Conservation (phyloP, 192 early-diverging fungal genomes). For the Dissophora globulifera region DNA sequence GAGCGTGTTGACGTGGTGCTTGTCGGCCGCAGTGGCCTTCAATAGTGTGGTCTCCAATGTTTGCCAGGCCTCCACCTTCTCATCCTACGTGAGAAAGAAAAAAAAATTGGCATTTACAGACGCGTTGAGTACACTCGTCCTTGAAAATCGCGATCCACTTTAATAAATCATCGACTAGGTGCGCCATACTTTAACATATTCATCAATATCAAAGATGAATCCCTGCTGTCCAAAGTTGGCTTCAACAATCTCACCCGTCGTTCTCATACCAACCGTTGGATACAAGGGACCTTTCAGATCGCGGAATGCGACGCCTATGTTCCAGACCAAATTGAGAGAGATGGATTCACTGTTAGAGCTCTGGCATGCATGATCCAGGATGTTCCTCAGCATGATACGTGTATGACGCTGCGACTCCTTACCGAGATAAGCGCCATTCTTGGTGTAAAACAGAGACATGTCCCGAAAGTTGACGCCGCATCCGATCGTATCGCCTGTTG, state of each 20-base stretch:
- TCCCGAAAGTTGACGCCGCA: conserved; percentile 90
- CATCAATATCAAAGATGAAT: conserved; percentile 80
- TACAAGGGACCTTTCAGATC: conserved; percentile 65
- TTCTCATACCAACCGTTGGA: conserved; percentile 80
- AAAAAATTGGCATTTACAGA: too few species aligned
- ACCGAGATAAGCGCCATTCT: conserved; percentile 87
- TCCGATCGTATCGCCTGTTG: conserved; percentile 94
- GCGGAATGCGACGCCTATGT: conserved; percentile 53
- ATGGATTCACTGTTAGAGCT: too few species aligned
- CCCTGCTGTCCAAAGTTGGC: conserved; percentile 81
- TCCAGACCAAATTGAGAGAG: too few species aligned
- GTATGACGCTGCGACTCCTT: too few species aligned
- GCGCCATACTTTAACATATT: conserved; percentile 72
- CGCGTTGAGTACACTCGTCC: too few species aligned
- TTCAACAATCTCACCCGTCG: conserved; percentile 75
- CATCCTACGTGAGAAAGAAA: conserved; percentile 26
- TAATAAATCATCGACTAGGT: too few species aligned
- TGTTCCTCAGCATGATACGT: too few species aligned
- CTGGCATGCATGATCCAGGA: too few species aligned
- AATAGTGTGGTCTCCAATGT: conserved; percentile 35
- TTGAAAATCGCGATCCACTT: too few species aligned
- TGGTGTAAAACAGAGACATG: conserved; percentile 87
- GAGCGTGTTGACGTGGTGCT: conserved; percentile 21
- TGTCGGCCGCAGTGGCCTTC: conserved; percentile 3
- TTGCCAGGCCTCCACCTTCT: conserved; percentile 59